Evolutionary conservation across 805 yeast genomes (phyloP), one percentile per base, ranked within the genome.

Genomic region (Maudiozyma barnettii): DNA sequence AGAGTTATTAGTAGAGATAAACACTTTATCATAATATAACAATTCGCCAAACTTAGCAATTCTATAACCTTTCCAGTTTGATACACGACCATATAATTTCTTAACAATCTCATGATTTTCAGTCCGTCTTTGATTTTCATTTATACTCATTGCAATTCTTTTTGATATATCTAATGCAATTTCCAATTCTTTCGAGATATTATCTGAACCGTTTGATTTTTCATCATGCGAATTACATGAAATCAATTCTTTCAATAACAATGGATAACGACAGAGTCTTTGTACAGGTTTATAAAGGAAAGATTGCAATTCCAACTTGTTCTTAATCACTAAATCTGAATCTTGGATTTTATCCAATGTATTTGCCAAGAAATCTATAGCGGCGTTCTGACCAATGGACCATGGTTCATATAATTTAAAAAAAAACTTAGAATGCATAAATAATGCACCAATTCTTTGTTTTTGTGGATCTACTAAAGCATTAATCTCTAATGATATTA

Each of bases 281-380:
- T 93, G 99, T 36, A 93, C 87, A 0, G 99, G 99, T 64, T 91
- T 93, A 56, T 93, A 78, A 39, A 93, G 73, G 65, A 86, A 86
- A 44, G 91, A 81, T 61, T 86, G 98, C 46, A 93, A 72, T 64
- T 91, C 99, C 60, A 89, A 81, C 39, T 87, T 84, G 23, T 93
- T 91, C 53, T 82, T 91, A 50, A 90, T 79, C 37, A 89, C 67
- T 45, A 88, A 73, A 54, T 77, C 78, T 5, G 72, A 60, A 5
- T 79, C 75, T 29, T 85, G 88, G 53, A 74, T 76, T 29, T 66
- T 61, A 26, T 64, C 61, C 44, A 64, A 53, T 22, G 63, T 63
- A 12, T 66, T 59, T 41, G 73, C 71, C 36, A 93, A 84, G 47
- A 88, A 75, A 47, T 87, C 95, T 39, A 87, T 77, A 1, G 98